Evolutionary conservation across 331 rosid genomes (phyloP).

Genomic region (Prunus yedoensis): DNA sequence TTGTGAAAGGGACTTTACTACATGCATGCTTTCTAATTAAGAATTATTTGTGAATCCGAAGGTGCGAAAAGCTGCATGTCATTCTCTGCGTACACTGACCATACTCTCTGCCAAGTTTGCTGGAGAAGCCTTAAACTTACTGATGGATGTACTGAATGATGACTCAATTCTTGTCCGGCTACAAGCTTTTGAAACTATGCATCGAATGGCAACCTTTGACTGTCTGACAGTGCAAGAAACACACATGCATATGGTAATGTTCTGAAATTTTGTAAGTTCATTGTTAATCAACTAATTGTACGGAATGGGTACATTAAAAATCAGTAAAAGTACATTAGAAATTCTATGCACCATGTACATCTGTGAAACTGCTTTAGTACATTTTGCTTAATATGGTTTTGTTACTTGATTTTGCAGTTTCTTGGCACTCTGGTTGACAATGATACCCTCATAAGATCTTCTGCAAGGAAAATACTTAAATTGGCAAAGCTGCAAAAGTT

Average conservation of each 20-base stretch:
- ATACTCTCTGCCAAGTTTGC: constrained; percentile 61
- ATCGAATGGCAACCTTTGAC: constrained; percentile 57
- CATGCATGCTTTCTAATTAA: background rate
- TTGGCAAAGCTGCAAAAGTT: constrained; percentile 53
- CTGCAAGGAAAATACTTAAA: constrained; percentile 60
- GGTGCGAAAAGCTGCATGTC: constrained; percentile 79
- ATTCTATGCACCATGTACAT: background rate
- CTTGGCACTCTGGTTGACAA: constrained; percentile 61
- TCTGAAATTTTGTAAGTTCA: constrained; percentile 16
- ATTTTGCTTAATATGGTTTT: background rate
- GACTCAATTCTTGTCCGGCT: constrained; percentile 59
- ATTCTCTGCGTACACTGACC: constrained; percentile 52
- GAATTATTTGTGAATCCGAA: constrained; percentile 37
- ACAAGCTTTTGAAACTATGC: constrained; percentile 78
- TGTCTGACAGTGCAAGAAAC: constrained; percentile 60
- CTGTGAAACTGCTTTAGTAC: background rate
- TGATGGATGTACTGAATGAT: constrained; percentile 78
- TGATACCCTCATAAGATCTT: constrained; percentile 48
- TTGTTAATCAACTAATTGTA: constrained; percentile 16
- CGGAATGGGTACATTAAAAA: background rate
- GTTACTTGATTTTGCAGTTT: constrained; percentile 56
- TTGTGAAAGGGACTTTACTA: background rate
- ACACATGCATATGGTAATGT: constrained; percentile 73
- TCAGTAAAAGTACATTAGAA: background rate
- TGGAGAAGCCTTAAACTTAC: constrained; percentile 55